A percentile compares a stretch with the other conserved stretches of the same genome.
These are phyloP conservation scores for Neofusicoccum laricinum DNA, from an alignment of 2,329 filamentous ascomycete species.

Conservation along the genomic window DNA sequence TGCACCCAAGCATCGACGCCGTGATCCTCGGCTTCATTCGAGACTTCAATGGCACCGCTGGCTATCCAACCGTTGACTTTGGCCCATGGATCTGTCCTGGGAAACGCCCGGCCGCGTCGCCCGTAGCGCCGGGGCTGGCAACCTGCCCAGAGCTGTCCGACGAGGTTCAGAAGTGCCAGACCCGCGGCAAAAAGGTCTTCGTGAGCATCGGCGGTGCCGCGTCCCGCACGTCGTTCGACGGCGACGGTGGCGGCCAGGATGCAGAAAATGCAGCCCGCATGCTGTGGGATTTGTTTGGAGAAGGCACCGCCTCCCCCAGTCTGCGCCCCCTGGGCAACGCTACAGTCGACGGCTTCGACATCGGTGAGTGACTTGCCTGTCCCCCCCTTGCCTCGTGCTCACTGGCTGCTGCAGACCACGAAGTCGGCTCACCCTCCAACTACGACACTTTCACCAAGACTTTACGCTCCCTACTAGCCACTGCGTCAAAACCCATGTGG, in stretches of 20 bases:
- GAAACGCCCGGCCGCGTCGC: background rate
- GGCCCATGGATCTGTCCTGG: background rate
- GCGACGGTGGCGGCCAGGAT: background rate
- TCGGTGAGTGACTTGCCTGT: background rate
- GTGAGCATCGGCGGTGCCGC: conserved; percentile 9
- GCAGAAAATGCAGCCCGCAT: background rate
- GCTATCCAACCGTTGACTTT: conserved; percentile 11
- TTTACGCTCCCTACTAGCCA: background rate
- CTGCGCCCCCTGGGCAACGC: conserved; percentile 1
- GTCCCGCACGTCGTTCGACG: conserved; percentile 8
- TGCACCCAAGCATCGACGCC: background rate
- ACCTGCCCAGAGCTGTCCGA: background rate
- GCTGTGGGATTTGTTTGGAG: conserved; percentile 9
- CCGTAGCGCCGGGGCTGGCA: background rate
- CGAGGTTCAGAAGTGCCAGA: background rate
- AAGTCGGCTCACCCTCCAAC: conserved; percentile 8
- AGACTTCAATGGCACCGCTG: background rate
- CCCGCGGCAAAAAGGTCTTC: background rate
- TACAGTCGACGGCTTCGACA: conserved; percentile 13
- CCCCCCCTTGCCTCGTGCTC: background rate
- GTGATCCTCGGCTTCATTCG: conserved; percentile 14
- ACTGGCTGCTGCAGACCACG: background rate
- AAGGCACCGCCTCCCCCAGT: background rate
- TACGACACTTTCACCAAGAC: conserved; percentile 7
- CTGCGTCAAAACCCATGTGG: conserved; percentile 8